These are phyloP conservation scores for Boletus vinaceobasis DNA, from an alignment of 768 basidiomycete species.

Conservation along the genomic window DNA sequence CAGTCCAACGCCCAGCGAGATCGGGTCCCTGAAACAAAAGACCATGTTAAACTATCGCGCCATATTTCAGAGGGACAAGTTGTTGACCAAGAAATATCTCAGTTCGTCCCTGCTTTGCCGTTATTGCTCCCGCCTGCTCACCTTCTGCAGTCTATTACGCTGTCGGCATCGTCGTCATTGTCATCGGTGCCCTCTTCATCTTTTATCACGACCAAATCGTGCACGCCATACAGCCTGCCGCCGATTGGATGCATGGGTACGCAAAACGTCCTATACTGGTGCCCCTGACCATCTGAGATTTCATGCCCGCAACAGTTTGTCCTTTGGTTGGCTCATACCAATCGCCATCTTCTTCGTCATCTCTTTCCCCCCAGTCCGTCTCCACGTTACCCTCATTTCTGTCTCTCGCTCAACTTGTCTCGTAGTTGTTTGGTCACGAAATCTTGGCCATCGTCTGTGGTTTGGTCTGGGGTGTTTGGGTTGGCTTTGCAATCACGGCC, in stretches of 20 bases:
- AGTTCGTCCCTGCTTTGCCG: conserved; percentile 38
- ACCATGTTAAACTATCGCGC: conserved; percentile 46
- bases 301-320: conserved; percentile 36
- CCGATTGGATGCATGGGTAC: conserved; percentile 43
- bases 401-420: conserved; percentile 2
- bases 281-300: not conserved
- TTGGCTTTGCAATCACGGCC: conserved; percentile 82
- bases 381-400: not conserved
- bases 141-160: conserved; percentile 46
- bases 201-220: conserved; percentile 64
- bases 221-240: conserved; percentile 42
- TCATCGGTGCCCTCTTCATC: conserved; percentile 50
- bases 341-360: conserved; percentile 80
- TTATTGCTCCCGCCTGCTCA: not conserved
- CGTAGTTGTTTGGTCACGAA: conserved; percentile 86
- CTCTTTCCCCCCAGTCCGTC: conserved; percentile 75
- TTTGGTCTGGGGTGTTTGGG: conserved; percentile 85
- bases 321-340: conserved; percentile 71
- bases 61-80: conserved; percentile 44
- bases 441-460: conserved; percentile 87
- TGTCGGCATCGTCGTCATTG: conserved; percentile 42
- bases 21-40: conserved; percentile 38
- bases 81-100: conserved; percentile 54
- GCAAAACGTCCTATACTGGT: conserved; percentile 1
- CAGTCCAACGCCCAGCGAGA: conserved; percentile 64